Conservation (phyloP, 805 yeast genomes). For the Wickerhamomyces bisporus region DNA sequence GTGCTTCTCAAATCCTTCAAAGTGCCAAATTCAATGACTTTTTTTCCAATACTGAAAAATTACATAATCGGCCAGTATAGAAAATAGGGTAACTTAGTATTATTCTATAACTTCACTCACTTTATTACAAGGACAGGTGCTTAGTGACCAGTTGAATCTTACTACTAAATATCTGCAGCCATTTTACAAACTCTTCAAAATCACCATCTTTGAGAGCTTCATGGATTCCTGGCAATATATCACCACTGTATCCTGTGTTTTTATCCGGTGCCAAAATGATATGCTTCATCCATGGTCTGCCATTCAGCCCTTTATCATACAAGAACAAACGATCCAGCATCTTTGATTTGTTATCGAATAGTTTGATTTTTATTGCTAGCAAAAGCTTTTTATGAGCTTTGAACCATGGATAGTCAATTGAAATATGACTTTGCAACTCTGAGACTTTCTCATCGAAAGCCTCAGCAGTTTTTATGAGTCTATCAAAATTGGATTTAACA, state of each 20-base stretch:
- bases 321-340: conserved; percentile 53
- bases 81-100: too few relatives aligned
- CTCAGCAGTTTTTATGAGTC: conserved; percentile 1
- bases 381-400: conserved; percentile 51
- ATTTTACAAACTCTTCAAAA: conserved; percentile 25
- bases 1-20: too few relatives aligned
- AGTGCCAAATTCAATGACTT: too few relatives aligned
- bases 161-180: conserved; percentile 7
- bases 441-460: conserved; percentile 44
- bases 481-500: conserved; percentile 4
- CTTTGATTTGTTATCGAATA: conserved; percentile 47
- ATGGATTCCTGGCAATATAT: conserved; percentile 52
- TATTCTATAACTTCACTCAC: too few relatives aligned
- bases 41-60: too few relatives aligned
- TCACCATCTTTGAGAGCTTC: conserved; percentile 49
- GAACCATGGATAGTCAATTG: conserved; percentile 78
- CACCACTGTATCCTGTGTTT: conserved; percentile 44
- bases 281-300: conserved; percentile 60
- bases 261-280: conserved; percentile 57
- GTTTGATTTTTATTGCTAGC: conserved; percentile 51
- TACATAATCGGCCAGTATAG: too few relatives aligned
- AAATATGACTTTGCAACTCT: conserved; percentile 44
- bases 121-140: conserved; percentile 1
- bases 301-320: conserved; percentile 38
- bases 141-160: conserved; percentile 5